Evolutionary conservation across 1,284 basidiomycete genomes (phyloP).

Genomic region (Schizophyllum commune): DNA sequence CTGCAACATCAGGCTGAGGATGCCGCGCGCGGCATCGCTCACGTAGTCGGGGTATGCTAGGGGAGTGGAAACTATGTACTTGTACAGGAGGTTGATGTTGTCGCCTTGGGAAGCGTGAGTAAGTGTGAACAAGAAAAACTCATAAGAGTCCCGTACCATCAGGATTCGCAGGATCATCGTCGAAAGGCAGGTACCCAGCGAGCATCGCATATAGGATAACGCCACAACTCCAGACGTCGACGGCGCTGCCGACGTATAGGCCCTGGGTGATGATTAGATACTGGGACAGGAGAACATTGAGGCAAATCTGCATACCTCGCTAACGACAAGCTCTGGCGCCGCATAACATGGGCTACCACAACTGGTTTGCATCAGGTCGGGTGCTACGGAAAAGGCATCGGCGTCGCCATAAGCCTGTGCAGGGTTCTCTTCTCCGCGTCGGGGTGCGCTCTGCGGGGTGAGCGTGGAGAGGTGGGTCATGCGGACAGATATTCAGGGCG

Average conservation of each 20-base stretch:
- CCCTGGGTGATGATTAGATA: slow-evolving; percentile 32
- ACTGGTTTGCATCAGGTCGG: slow-evolving; percentile 98
- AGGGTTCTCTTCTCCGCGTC: background rate
- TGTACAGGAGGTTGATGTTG: slow-evolving; percentile 99
- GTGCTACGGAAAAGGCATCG: slow-evolving; percentile 25
- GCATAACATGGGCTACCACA: slow-evolving; percentile 99
- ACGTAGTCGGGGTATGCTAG: slow-evolving; percentile 94
- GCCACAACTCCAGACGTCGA: slow-evolving; percentile 99
- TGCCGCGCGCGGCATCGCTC: slow-evolving; percentile 66
- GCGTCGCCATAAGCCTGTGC: background rate
- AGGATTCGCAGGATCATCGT: slow-evolving; percentile 97
- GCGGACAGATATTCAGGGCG: no score
- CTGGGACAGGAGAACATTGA: background rate
- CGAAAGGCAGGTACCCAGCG: slow-evolving; percentile 98
- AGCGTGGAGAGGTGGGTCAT: no score
- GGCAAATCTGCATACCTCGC: slow-evolving; percentile 38
- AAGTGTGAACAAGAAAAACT: background rate
- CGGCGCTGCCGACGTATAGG: slow-evolving; percentile 95
- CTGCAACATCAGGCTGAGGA: slow-evolving; percentile 70
- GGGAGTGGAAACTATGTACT: slow-evolving; percentile 96
- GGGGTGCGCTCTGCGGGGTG: background rate
- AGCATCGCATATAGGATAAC: slow-evolving; percentile 99
- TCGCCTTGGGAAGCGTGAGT: background rate
- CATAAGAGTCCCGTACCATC: slow-evolving; percentile 65
- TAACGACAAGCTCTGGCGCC: slow-evolving; percentile 98